Percentiles rank a stretch among this genome's conserved stretches.
These are phyloP conservation scores for Bretschneidera sinensis DNA, from an alignment of 345 rosid genomes.

Conservation along the genomic window DNA sequence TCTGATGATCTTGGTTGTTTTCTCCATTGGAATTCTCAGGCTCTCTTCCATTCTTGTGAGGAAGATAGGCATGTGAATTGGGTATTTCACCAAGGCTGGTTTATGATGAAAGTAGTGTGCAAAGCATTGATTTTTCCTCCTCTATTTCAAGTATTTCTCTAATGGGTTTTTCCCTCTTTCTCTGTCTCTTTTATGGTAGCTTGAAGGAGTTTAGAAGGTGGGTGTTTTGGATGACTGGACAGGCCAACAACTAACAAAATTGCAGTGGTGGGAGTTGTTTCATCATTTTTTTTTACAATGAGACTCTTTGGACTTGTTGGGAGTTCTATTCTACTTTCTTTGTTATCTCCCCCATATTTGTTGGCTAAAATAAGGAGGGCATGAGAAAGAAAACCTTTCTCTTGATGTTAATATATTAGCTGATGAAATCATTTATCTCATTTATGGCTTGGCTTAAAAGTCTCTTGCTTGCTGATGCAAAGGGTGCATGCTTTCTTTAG, in stretches of 20 bases:
- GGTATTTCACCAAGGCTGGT: too few species aligned
- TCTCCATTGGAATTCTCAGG: constrained; percentile 39
- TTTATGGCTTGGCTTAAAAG: too few species aligned
- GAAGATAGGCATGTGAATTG: too few species aligned
- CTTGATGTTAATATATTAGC: too few species aligned
- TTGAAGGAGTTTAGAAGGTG: constrained; percentile 24
- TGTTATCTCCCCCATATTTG: neutral
- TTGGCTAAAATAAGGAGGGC: neutral
- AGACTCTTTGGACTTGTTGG: neutral
- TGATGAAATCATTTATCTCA: neutral
- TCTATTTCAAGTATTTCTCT: constrained; percentile 5
- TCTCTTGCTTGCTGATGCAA: constrained; percentile 17
- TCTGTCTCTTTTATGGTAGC: constrained; percentile 23
- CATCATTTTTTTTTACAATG: too few species aligned
- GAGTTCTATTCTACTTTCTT: neutral
- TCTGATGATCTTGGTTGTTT: constrained; percentile 52
- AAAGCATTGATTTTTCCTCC: constrained; percentile 13
- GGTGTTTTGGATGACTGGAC: constrained; percentile 33
- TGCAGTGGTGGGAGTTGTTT: constrained; percentile 30
- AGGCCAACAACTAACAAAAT: constrained; percentile 44
- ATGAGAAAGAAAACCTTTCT: too few species aligned
- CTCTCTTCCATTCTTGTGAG: too few species aligned
- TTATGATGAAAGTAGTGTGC: too few species aligned
- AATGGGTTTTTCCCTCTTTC: neutral
- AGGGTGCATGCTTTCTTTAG: constrained; percentile 14